phyloP scores from a whole-genome alignment of 306 rosid species.

The Sphenostylis stenocarpa region DNA sequence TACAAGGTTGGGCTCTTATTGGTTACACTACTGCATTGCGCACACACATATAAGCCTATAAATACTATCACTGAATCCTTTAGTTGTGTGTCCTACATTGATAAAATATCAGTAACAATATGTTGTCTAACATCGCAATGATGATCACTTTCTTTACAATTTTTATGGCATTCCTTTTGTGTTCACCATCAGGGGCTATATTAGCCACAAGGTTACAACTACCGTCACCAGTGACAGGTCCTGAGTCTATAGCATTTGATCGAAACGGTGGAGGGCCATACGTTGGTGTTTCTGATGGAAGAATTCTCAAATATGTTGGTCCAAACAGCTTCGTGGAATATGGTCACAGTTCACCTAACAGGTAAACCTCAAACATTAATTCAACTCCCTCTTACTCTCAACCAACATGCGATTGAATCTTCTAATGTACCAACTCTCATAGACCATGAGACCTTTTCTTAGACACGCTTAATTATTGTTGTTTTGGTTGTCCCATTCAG shows the following conservation, averaged over 20 bases:
- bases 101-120: not conserved
- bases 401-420: not conserved
- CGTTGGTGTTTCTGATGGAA: conserved; percentile 47
- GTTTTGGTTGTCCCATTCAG: conserved; percentile 22
- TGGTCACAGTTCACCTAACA: conserved; percentile 42
- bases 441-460: too few species aligned
- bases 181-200: conserved; percentile 28
- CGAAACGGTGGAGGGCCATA: conserved; percentile 38
- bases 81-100: not conserved
- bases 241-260: conserved; percentile 47
- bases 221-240: conserved; percentile 39
- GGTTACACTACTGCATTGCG: not conserved
- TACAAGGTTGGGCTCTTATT: not conserved
- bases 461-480: not conserved
- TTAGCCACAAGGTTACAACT: conserved; percentile 26
- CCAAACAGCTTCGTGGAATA: conserved; percentile 34
- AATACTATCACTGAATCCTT: not conserved
- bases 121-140: conserved; percentile 15
- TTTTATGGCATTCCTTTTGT: conserved; percentile 15
- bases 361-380: conserved; percentile 11
- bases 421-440: not conserved
- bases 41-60: not conserved
- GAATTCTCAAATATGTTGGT: conserved; percentile 33
- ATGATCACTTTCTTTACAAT: not conserved
- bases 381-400: not conserved